Base-by-base conservation (phyloP, 2,329 filamentous ascomycete genomes). In the Xylaria sp. region DNA sequence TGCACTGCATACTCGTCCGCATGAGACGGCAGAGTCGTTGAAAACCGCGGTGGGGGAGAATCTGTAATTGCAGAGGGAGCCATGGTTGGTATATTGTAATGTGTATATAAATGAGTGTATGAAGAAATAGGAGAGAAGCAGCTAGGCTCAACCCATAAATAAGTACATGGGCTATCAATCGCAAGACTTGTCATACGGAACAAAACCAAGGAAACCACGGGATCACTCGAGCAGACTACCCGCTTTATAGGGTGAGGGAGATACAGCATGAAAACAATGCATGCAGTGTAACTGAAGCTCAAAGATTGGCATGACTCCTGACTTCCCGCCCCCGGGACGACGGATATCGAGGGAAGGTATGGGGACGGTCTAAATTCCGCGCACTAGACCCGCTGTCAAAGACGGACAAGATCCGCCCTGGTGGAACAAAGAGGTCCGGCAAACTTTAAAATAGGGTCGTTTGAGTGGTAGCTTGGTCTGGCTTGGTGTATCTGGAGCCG, bases 11-110 rank as follows among this genome's bases (percentile, higher is more conserved):
- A 86, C 75, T 87, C 87, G 19, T 84, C 84, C 75, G 86, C 86
- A 67, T 79, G 77, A 51, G 78, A 75, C 48, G 78, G 74, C 63
- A 80, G 78, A 42, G 80, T 77, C 53, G 81, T 76, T 57, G 83
- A 79, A 53, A 81, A 78, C 69, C 84, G 83, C 74, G 81, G 80
- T 61, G 78, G 79, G 60, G 84, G 82, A 53, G 84, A 83, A 71
- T 85, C 81, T 71, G 84, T 82, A 75, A 88, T 82, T 68, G 87
- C 87, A 73, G 87, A 88, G 70, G 88, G 88, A 72, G 87, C 84
- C 88, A 90, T 90, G 78, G 73, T 79, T 80, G 75, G 68, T 50
- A 53, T 24, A 27, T 34, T 48, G 14, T 51, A 8, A 27, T 27
- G 24, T 27, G 24, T 47, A 14, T 32, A 32, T 42, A 12, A 12